A percentile compares a stretch with the other conserved stretches of the same genome.
These are phyloP conservation scores for Globisporangium nodosum DNA, from an alignment of 352 stramenopile genomes.

Conservation along the genomic window DNA sequence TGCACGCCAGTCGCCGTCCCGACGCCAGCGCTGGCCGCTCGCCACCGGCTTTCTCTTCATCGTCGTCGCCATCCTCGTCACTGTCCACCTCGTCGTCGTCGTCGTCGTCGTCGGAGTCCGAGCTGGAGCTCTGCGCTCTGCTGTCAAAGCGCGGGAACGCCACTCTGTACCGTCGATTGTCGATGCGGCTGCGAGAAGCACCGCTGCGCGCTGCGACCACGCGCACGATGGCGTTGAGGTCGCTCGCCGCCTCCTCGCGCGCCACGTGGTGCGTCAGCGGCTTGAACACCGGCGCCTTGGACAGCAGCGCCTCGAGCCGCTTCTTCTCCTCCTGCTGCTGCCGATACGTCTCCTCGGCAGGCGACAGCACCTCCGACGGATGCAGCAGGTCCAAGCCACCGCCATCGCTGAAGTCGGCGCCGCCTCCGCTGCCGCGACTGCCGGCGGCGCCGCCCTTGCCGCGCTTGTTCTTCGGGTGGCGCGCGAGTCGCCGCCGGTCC, in stretches of 20 bases:
- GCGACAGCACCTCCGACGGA: conserved; percentile 10
- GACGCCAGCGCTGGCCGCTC: background rate
- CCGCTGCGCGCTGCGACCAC: conserved; percentile 9
- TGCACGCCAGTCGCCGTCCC: conserved; percentile 27
- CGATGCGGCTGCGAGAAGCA: background rate
- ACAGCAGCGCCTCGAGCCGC: conserved; percentile 42
- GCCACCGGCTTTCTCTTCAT: too few relatives aligned
- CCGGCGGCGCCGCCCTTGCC: conserved; percentile 5
- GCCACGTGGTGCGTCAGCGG: conserved; percentile 31
- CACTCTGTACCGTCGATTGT: background rate
- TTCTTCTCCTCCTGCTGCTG: conserved; percentile 51
- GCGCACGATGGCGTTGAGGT: conserved; percentile 34
- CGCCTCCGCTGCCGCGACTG: background rate
- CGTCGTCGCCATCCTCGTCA: conserved; percentile 5
- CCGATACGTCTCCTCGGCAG: conserved; percentile 25
- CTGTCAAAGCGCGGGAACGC: conserved; percentile 1
- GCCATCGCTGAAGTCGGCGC: conserved; percentile 3
- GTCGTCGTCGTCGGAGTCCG: conserved; percentile 15
- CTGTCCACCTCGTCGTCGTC: conserved; percentile 17
- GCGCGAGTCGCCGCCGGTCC: conserved; percentile 37
- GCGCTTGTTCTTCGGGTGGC: conserved; percentile 10
- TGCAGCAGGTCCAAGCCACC: conserved; percentile 10
- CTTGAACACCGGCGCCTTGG: conserved; percentile 41
- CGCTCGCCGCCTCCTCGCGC: conserved; percentile 23
- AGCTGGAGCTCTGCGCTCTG: background rate